phyloP scores from a whole-genome alignment of 2,329 filamentous ascomycete genomes.

The Sporothrix sp. region DNA sequence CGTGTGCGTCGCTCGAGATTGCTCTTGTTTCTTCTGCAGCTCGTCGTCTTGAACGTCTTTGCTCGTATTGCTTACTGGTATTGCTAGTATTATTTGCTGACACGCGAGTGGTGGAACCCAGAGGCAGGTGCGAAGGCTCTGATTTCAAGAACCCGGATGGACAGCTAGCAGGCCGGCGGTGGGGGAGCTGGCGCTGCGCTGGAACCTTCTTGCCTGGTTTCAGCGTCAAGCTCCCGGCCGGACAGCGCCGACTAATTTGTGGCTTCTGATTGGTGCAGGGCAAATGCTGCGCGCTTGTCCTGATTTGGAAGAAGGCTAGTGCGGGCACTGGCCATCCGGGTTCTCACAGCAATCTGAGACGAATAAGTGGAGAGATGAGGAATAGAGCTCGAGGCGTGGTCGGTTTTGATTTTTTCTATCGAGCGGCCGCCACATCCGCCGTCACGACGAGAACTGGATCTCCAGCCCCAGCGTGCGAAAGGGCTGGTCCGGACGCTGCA shows the following conservation, averaged over 20 bases:
- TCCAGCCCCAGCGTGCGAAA: conserved; percentile 69
- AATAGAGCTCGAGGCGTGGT: not conserved
- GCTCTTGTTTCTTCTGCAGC: not conserved
- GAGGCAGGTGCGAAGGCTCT: no score
- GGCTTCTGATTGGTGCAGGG: conserved; percentile 1
- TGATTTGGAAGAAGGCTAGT: not conserved
- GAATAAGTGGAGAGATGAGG: not conserved
- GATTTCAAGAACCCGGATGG: conserved; percentile 12
- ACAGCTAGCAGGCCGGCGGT: no score
- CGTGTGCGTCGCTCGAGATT: not conserved
- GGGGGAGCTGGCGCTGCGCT: no score
- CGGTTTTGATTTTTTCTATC: not conserved
- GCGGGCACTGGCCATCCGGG: conserved; percentile 4
- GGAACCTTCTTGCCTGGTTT: not conserved
- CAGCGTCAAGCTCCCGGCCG: not conserved
- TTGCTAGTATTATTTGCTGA: not conserved
- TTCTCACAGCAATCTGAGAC: conserved; percentile 6
- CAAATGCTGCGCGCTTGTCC: not conserved
- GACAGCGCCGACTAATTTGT: not conserved
- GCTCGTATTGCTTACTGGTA: not conserved
- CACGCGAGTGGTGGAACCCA: not conserved
- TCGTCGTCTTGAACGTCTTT: not conserved
- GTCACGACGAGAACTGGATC: conserved; percentile 71
- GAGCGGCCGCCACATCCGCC: no score
- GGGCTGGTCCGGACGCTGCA: conserved; percentile 64